Percentiles rank a stretch among this genome's conserved stretches.
phyloP scores from a whole-genome alignment of 139 green algal species.

The Asterochloris erici region DNA sequence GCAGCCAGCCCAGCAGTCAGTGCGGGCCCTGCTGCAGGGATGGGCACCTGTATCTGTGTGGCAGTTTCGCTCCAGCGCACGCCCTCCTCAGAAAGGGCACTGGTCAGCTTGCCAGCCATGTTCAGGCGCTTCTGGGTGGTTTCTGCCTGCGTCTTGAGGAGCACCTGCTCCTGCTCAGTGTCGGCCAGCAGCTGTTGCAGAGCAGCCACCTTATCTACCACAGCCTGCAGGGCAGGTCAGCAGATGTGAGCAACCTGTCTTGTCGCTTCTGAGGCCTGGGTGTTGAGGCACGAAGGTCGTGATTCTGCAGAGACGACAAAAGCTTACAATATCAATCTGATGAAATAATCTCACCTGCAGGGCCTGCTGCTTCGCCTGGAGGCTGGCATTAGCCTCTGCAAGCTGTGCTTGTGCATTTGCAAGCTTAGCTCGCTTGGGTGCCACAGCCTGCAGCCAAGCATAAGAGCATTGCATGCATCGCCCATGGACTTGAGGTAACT shows the following conservation, averaged over 20 bases:
- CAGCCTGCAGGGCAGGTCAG: constrained; percentile 13
- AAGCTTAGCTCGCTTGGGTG: constrained; percentile 10
- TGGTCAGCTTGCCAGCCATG: constrained; percentile 11
- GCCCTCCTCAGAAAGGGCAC: constrained; percentile 4
- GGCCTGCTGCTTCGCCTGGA: constrained; percentile 67
- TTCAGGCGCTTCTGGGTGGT: constrained; percentile 3
- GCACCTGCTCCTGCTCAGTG: constrained; percentile 6
- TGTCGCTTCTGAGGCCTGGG: too few species aligned
- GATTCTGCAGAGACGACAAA: neutral
- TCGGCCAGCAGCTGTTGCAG: constrained; percentile 5
- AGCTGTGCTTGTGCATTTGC: constrained; percentile 32
- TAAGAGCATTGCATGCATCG: neutral
- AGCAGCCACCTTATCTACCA: constrained; percentile 10
- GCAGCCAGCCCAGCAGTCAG: too few species aligned
- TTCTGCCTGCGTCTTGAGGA: neutral
- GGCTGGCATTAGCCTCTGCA: constrained; percentile 52
- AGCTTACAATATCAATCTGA: neutral
- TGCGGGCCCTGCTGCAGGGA: too few species aligned
- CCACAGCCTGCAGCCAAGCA: neutral
- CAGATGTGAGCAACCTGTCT: neutral
- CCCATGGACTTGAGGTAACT: neutral
- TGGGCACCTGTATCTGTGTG: neutral
- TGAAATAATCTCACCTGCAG: too few species aligned
- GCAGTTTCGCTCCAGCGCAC: constrained; percentile 3
- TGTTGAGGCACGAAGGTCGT: neutral